These are phyloP conservation scores for Mycena rosella DNA, from an alignment of 768 basidiomycete genomes.

Conservation along the genomic window DNA sequence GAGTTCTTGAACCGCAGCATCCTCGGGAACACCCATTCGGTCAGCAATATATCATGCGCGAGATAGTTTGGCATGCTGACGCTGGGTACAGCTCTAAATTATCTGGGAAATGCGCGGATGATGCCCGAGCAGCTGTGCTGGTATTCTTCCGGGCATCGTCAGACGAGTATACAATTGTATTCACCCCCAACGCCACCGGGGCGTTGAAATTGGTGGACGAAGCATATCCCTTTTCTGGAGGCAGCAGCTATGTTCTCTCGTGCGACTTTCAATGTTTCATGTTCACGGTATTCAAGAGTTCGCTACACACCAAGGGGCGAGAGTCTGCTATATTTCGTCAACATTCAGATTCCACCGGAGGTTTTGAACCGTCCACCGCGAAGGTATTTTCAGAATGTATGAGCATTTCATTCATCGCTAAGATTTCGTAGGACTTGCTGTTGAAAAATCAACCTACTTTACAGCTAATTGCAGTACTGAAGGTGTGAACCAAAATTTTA, in stretches of 20 bases:
- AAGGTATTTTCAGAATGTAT: slow-evolving; percentile 57
- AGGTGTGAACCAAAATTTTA: too few species aligned
- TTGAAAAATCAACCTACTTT: slow-evolving; percentile 61
- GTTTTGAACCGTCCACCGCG: slow-evolving; percentile 67
- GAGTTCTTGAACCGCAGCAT: slow-evolving; percentile 74
- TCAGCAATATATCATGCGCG: slow-evolving; percentile 73
- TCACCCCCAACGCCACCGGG: slow-evolving; percentile 83
- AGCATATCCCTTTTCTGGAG: slow-evolving; percentile 74
- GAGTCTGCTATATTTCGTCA: slow-evolving; percentile 73
- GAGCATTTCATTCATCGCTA: background rate
- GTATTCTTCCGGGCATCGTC: slow-evolving; percentile 81
- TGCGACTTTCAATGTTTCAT: slow-evolving; percentile 85
- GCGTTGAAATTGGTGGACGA: slow-evolving; percentile 88
- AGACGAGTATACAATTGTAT: slow-evolving; percentile 80
- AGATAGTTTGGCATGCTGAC: background rate
- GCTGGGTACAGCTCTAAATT: slow-evolving; percentile 67
- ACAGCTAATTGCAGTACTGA: too few species aligned
- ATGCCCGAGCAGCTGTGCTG: slow-evolving; percentile 79
- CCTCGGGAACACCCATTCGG: slow-evolving; percentile 86
- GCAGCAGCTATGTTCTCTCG: slow-evolving; percentile 72
- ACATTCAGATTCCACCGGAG: slow-evolving; percentile 72
- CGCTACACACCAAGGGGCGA: slow-evolving; percentile 65
- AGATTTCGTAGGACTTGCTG: slow-evolving; percentile 62
- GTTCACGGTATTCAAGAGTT: slow-evolving; percentile 86
- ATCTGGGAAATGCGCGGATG: slow-evolving; percentile 71